Conservation (phyloP, 768 basidiomycete species). For the Xerocomus brunneocitrinus region DNA sequence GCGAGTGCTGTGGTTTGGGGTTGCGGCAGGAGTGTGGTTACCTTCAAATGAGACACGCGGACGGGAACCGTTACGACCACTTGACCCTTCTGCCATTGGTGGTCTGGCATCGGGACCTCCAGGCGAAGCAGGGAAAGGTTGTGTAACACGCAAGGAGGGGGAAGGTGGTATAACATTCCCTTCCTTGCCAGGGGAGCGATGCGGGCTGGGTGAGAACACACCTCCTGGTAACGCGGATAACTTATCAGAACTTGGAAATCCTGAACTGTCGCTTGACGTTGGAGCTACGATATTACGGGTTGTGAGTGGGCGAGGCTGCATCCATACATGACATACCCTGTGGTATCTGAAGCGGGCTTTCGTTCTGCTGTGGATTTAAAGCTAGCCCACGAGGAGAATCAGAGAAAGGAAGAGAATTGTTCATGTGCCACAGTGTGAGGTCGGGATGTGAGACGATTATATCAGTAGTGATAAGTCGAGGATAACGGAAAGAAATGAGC, state of each 20-base stretch:
- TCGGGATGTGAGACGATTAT: constrained; percentile 1
- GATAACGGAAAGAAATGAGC: background rate
- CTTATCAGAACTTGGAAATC: constrained; percentile 42
- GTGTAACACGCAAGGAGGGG: constrained; percentile 32
- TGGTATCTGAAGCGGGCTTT: background rate
- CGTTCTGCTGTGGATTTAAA: constrained; percentile 1
- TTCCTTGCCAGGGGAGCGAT: constrained; percentile 30
- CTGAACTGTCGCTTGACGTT: constrained; percentile 18
- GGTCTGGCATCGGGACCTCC: constrained; percentile 13
- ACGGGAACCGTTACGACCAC: constrained; percentile 41
- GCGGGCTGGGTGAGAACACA: constrained; percentile 32
- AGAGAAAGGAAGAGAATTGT: constrained; percentile 7
- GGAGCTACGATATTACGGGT: constrained; percentile 4
- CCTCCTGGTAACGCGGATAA: constrained; percentile 37
- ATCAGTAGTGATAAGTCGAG: constrained; percentile 12
- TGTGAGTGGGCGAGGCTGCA: background rate
- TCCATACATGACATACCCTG: constrained; percentile 9
- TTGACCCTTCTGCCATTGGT: constrained; percentile 35
- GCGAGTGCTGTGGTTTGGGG: constrained; percentile 27
- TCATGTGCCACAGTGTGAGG: constrained; percentile 9
- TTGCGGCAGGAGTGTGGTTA: constrained; percentile 34
- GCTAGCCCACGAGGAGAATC: constrained; percentile 18
- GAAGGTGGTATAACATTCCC: constrained; percentile 38
- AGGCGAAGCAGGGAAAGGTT: constrained; percentile 15
- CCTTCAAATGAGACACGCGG: constrained; percentile 53